phyloP scores from a whole-genome alignment of 2,329 filamentous ascomycete genomes.

The Fusarium buxicola region DNA sequence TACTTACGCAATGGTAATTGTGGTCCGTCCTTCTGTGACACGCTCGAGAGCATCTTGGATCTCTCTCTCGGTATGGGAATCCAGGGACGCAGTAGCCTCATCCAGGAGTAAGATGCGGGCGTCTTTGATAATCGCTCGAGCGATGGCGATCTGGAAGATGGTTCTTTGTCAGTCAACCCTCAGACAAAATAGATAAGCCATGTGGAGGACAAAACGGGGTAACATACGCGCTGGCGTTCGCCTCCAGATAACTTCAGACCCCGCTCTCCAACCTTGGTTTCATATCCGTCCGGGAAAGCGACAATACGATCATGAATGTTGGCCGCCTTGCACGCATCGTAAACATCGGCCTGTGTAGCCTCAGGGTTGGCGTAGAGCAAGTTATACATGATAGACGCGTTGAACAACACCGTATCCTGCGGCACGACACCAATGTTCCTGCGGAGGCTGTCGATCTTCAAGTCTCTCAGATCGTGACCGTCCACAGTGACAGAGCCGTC shows the following conservation, averaged over 20 bases:
- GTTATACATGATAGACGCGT: slow-evolving; percentile 67
- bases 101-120: slow-evolving; percentile 77
- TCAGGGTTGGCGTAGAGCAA: slow-evolving; percentile 63
- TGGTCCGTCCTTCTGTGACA: slow-evolving; percentile 62
- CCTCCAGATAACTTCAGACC: slow-evolving; percentile 68
- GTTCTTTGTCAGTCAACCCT: neutral
- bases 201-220: too few species aligned
- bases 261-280: slow-evolving; percentile 65
- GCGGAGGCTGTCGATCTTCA: slow-evolving; percentile 55
- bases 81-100: slow-evolving; percentile 77
- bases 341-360: slow-evolving; percentile 62
- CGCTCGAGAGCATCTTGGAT: slow-evolving; percentile 66
- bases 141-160: slow-evolving; percentile 61
- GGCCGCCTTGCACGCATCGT: slow-evolving; percentile 63
- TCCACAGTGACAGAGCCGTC: slow-evolving; percentile 60
- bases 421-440: slow-evolving; percentile 59
- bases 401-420: slow-evolving; percentile 61
- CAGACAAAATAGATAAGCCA: neutral
- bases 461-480: slow-evolving; percentile 57
- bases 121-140: slow-evolving; percentile 75
- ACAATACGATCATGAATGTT: slow-evolving; percentile 67
- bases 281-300: slow-evolving; percentile 64
- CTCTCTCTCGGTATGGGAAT: slow-evolving; percentile 69
- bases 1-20: slow-evolving; percentile 63
- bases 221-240: slow-evolving; percentile 65